Base-by-base conservation (phyloP, 164 flowering plant species). In the Magnolia kwangsiensis region DNA sequence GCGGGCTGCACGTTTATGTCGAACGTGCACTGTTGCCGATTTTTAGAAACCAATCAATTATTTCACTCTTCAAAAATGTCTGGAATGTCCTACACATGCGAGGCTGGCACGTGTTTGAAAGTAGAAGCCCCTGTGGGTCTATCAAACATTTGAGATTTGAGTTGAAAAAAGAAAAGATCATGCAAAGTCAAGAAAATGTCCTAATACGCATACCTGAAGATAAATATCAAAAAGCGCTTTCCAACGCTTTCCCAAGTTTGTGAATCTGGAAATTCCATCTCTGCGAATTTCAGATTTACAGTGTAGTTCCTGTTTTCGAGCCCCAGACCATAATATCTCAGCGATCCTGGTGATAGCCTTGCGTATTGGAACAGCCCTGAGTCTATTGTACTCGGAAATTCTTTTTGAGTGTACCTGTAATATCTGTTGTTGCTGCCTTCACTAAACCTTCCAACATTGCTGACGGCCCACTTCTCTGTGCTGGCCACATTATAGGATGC, bases 321-420 rank as follows among this genome's bases (percentile, higher is more conserved):
- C 63, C 97, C 97, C 51, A 95, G 74, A 7, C 95, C 96, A 80
- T 89, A 90, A 81, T 91, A 95, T 78, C 95, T 83, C 31, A 93
- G 80, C 8, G 96, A 91, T 64, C 93, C 89, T 64, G 93, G 89
- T 50, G 97, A 95, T 50, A 90, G 11, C 58, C 97, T 76, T 24
- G 91, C 81, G 8, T 90, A 85, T 80, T 88, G 93, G 82, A 88
- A 90, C 9, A 93, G 80, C 83, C 89, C 92, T 1, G 93, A 51
- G 73, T 91, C 90, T 68, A 83, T 74, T 14, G 92, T 90, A 75
- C 76, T 82, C 72, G 87, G 73, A 69, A 86, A 79, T 66, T 89
- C 90, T 49, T 87, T 51, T 18, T 50, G 50, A 29, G 85, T 79
- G 64, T 10, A 20, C 8, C 4, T 55, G 11, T 61, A 83, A 73